Conservation (phyloP, 1,139 yeast genomes). For the Lodderomyces theae region DNA sequence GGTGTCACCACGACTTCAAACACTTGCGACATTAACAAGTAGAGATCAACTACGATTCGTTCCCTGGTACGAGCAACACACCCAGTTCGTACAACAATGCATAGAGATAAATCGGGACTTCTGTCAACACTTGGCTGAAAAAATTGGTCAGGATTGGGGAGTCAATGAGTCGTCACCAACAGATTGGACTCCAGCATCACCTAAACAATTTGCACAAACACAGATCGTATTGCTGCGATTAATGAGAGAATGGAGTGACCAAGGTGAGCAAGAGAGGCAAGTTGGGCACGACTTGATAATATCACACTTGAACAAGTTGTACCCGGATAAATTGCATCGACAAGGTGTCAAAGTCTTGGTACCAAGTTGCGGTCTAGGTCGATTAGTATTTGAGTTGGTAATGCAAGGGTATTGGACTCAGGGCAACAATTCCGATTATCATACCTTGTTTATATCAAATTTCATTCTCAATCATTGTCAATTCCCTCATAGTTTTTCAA, state of each 20-base stretch:
- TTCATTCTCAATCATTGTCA: constrained; percentile 57
- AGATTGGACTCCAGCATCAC: constrained; percentile 46
- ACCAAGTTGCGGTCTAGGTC: constrained; percentile 85
- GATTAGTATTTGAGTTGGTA: constrained; percentile 74
- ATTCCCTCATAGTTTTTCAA: constrained; percentile 32
- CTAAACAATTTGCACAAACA: constrained; percentile 58
- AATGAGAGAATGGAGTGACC: constrained; percentile 73
- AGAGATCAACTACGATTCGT: constrained; percentile 44
- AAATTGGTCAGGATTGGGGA: constrained; percentile 56
- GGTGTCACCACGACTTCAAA: constrained; percentile 33
- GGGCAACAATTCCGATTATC: constrained; percentile 83
- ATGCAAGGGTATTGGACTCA: constrained; percentile 67
- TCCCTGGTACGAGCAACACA: constrained; percentile 52
- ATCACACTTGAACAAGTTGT: constrained; percentile 38
- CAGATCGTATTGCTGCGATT: constrained; percentile 61
- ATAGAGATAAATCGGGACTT: constrained; percentile 51
- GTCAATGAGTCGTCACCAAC: constrained; percentile 21
- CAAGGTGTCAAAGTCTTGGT: constrained; percentile 50
- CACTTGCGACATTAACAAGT: constrained; percentile 28
- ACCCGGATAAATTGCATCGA: constrained; percentile 41
- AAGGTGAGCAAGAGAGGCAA: constrained; percentile 55
- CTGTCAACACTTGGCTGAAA: constrained; percentile 42
- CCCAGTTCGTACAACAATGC: constrained; percentile 43
- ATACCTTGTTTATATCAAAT: constrained; percentile 71
- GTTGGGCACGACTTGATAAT: constrained; percentile 46